phyloP scores from a whole-genome alignment of 2,329 filamentous ascomycete species.

The Didymella keratinophila region DNA sequence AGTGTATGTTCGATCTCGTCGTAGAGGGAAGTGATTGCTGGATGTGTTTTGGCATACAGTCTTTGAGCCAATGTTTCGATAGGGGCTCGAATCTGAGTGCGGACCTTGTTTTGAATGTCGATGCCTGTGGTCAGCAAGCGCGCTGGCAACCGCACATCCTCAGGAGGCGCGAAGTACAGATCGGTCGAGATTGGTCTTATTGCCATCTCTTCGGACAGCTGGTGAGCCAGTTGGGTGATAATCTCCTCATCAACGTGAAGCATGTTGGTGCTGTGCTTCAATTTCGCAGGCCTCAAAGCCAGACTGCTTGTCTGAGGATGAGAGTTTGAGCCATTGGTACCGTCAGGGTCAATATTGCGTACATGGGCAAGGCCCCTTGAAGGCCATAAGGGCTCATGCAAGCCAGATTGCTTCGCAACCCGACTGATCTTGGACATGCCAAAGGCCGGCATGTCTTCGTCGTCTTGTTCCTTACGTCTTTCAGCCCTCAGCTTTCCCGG shows the following conservation, averaged over 20 bases:
- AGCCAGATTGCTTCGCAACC: conserved; percentile 68
- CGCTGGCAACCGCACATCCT: conserved; percentile 44
- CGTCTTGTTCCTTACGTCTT: conserved; percentile 31
- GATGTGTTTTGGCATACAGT: conserved; percentile 53
- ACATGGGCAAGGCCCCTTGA: conserved; percentile 63
- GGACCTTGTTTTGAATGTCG: conserved; percentile 53
- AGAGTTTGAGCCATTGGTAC: neutral
- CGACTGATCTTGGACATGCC: conserved; percentile 33
- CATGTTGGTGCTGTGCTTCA: conserved; percentile 50
- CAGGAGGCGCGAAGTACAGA: conserved; percentile 27
- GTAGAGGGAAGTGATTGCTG: conserved; percentile 68
- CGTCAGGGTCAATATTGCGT: conserved; percentile 33
- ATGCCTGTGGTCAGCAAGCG: conserved; percentile 48
- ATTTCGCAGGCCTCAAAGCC: conserved; percentile 39
- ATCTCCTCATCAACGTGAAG: conserved; percentile 39
- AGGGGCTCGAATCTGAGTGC: conserved; percentile 31
- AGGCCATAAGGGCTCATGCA: conserved; percentile 75
- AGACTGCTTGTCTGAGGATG: neutral
- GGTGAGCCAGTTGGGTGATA: conserved; percentile 30
- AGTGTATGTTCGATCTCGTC: conserved; percentile 66
- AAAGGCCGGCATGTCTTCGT: conserved; percentile 28
- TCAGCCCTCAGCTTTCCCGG: conserved; percentile 57
- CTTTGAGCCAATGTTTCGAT: conserved; percentile 16
- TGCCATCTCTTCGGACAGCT: conserved; percentile 25
- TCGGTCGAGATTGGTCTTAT: neutral